phyloP scores from a whole-genome alignment of 164 flowering plant species.

The Tinospora cordifolia region DNA sequence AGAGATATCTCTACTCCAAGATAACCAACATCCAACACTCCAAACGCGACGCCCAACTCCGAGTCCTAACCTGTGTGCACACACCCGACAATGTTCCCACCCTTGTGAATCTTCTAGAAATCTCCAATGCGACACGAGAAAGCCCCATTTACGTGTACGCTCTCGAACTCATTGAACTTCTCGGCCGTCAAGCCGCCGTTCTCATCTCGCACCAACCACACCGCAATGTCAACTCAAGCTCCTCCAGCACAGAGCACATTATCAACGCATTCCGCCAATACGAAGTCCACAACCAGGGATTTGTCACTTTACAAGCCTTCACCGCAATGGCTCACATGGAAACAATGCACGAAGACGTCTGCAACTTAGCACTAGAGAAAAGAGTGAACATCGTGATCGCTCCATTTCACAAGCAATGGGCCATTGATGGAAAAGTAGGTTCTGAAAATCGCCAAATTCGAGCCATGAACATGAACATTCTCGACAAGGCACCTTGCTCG shows the following conservation, averaged over 20 bases:
- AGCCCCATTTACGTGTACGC: conserved; percentile 5
- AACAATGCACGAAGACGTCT: conserved; percentile 43
- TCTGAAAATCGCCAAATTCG: background rate
- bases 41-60: no score
- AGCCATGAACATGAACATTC: conserved; percentile 16
- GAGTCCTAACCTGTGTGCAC: conserved; percentile 35
- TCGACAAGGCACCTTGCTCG: conserved; percentile 42
- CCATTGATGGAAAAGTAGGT: conserved; percentile 23
- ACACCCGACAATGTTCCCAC: conserved; percentile 23
- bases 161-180: no score
- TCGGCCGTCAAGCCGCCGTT: conserved; percentile 7
- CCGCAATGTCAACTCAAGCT: background rate
- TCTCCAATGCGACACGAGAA: background rate
- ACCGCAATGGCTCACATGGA: conserved; percentile 25
- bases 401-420: conserved; percentile 51
- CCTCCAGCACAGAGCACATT: conserved; percentile 22
- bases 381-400: conserved; percentile 29
- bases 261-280: conserved; percentile 37
- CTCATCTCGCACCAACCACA: conserved; percentile 5
- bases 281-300: conserved; percentile 18
- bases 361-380: conserved; percentile 32
- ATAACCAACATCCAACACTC: no score
- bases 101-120: conserved; percentile 6
- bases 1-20: no score
- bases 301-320: conserved; percentile 24